Conservation (phyloP, 176 grass and related monocot species). For the Poa annua region DNA sequence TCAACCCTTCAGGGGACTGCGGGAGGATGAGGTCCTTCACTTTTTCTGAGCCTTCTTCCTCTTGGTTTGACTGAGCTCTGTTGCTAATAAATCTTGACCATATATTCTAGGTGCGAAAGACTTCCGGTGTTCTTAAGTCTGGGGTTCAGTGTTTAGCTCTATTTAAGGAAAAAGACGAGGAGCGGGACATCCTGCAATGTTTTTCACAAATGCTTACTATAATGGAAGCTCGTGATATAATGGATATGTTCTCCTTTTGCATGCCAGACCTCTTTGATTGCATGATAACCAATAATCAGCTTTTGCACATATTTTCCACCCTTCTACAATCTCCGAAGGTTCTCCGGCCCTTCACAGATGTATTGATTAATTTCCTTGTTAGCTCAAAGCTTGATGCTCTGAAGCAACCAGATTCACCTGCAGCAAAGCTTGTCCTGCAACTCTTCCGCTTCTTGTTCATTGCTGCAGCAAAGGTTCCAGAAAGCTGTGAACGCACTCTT, state of each 20-base stretch:
- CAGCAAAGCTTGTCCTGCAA: slow-evolving; percentile 94
- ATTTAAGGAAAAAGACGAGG: slow-evolving; percentile 97
- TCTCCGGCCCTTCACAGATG: slow-evolving; percentile 90
- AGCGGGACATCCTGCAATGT: slow-evolving; percentile 90
- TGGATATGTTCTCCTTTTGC: slow-evolving; percentile 99
- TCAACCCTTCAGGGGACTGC: slow-evolving; percentile 80
- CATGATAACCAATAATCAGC: slow-evolving; percentile 92
- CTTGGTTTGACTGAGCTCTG: slow-evolving; percentile 29
- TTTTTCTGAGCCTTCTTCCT: slow-evolving; percentile 34
- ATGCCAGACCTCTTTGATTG: slow-evolving; percentile 95
- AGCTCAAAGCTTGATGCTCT: slow-evolving; percentile 88
- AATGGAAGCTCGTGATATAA: slow-evolving; percentile 97
- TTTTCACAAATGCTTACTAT: slow-evolving; percentile 94
- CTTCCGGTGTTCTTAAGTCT: slow-evolving; percentile 92
- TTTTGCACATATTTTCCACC: slow-evolving; percentile 91
- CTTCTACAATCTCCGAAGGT: slow-evolving; percentile 92
- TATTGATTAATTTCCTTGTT: slow-evolving; percentile 96
- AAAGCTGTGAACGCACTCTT: slow-evolving; percentile 88
- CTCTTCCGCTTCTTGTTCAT: slow-evolving; percentile 96
- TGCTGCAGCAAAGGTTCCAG: slow-evolving; percentile 80
- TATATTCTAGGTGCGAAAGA: slow-evolving; percentile 79
- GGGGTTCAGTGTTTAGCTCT: slow-evolving; percentile 91
- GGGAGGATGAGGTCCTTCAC: slow-evolving; percentile 86
- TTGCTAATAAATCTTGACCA: slow-evolving; percentile 33
- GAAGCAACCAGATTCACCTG: slow-evolving; percentile 94